Conservation (phyloP, 2,329 filamentous ascomycete genomes). For the Ceratocystis smalleyi region DNA sequence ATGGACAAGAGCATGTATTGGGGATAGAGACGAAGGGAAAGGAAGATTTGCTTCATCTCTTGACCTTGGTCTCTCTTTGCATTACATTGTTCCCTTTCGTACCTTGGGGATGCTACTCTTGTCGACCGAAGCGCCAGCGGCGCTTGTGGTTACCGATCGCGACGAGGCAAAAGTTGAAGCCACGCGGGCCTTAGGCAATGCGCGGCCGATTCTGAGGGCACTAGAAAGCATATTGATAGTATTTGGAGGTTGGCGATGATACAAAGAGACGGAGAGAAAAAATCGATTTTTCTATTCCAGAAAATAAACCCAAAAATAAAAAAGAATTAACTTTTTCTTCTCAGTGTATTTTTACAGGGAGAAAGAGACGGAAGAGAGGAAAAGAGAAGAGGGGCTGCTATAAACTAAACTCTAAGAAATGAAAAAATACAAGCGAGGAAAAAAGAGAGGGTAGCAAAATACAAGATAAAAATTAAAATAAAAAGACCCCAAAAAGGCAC, state of each 20-base stretch:
- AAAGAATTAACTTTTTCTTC: background rate
- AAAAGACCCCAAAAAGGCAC: background rate
- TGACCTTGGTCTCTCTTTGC: too few species aligned
- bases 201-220: constrained; percentile 46
- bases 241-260: background rate
- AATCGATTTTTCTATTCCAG: background rate
- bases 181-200: constrained; percentile 39
- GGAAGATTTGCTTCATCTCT: too few species aligned
- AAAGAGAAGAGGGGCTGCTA: constrained; percentile 11
- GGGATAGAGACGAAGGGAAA: background rate
- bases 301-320: constrained; percentile 4
- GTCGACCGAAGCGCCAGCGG: constrained; percentile 78
- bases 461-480: background rate
- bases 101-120: constrained; percentile 44
- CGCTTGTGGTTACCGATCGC: constrained; percentile 85
- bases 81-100: constrained; percentile 18
- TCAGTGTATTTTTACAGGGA: background rate
- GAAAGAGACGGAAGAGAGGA: background rate
- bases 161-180: constrained; percentile 34
- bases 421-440: background rate
- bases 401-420: background rate
- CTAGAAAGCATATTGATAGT: constrained; percentile 50
- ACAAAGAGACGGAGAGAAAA: constrained; percentile 5
- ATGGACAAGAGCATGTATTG: background rate
- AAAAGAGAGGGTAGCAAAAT: background rate